These are phyloP conservation scores for Stemphylium vesicarium DNA, from an alignment of 2,329 filamentous ascomycete species.

Conservation along the genomic window DNA sequence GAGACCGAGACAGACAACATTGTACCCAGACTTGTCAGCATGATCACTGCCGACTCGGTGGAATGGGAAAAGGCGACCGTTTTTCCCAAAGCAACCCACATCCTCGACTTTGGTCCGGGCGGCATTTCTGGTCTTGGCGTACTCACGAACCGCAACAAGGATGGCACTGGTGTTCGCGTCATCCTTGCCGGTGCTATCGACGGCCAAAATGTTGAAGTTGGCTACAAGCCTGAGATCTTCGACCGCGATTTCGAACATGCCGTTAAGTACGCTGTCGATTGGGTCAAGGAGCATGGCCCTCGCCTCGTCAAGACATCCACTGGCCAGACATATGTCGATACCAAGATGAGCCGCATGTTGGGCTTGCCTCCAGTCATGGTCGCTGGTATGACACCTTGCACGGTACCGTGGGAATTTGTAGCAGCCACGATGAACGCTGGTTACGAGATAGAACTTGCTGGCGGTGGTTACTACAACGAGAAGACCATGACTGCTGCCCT, in stretches of 20 bases:
- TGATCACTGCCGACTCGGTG: constrained; percentile 93
- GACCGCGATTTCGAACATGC: constrained; percentile 95
- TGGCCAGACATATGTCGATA: constrained; percentile 91
- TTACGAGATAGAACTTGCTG: constrained; percentile 57
- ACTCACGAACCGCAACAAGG: constrained; percentile 98
- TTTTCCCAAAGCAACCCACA: constrained; percentile 89
- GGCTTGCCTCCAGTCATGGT: constrained; percentile 57
- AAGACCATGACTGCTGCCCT: constrained; percentile 55
- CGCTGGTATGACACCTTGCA: constrained; percentile 58
- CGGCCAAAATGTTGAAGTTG: constrained; percentile 86
- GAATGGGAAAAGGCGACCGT: constrained; percentile 96
- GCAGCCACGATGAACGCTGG: constrained; percentile 61
- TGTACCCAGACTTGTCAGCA: constrained; percentile 82
- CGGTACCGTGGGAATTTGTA: constrained; percentile 58
- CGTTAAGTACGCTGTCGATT: constrained; percentile 92
- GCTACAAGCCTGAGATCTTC: constrained; percentile 97
- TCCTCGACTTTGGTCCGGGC: constrained; percentile 95
- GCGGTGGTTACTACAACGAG: constrained; percentile 59
- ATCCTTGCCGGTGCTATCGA: constrained; percentile 94
- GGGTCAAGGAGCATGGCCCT: constrained; percentile 98
- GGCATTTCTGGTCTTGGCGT: constrained; percentile 96
- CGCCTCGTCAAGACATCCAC: constrained; percentile 86
- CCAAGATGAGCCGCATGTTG: constrained; percentile 67
- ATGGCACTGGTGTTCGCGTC: constrained; percentile 94
- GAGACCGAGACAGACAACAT: constrained; percentile 73